These are phyloP conservation scores for Rhynchospora tenuis DNA, from an alignment of 176 grass and related monocot species.

Conservation along the genomic window DNA sequence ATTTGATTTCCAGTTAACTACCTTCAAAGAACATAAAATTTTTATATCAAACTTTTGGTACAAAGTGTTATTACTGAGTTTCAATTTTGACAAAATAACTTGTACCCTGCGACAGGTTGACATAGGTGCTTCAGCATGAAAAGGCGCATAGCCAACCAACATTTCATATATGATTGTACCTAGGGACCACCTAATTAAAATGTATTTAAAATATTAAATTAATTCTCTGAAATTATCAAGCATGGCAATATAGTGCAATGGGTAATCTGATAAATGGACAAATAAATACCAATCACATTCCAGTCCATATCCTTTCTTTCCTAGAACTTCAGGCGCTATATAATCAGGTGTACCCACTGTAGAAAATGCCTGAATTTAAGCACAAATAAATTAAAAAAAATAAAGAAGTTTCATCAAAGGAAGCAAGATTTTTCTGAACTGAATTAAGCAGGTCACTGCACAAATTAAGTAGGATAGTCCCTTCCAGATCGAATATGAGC, in stretches of 20 bases:
- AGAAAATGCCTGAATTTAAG: slow-evolving; percentile 52
- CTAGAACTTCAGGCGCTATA: slow-evolving; percentile 73
- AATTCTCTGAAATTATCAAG: not conserved
- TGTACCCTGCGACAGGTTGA: slow-evolving; percentile 69
- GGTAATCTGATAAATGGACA: not conserved
- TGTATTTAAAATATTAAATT: slow-evolving; percentile 24
- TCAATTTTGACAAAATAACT: not conserved
- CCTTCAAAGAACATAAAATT: slow-evolving; percentile 7
- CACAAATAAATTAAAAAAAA: not conserved
- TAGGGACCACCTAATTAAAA: slow-evolving; percentile 66
- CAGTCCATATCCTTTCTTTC: slow-evolving; percentile 71
- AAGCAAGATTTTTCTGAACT: not conserved
- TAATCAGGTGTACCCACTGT: slow-evolving; percentile 82
- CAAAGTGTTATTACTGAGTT: not conserved
- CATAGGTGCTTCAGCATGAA: slow-evolving; percentile 70
- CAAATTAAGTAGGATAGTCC: not conserved
- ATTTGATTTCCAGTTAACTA: slow-evolving; percentile 48
- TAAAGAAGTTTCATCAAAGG: not conserved
- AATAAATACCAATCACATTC: slow-evolving; percentile 65
- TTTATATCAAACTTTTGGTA: not conserved
- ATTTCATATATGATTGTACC: slow-evolving; percentile 91
- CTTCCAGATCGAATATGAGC: not conserved
- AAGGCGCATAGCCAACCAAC: slow-evolving; percentile 73
- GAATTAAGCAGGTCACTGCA: not conserved
- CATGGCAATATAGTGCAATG: not conserved